phyloP scores from a whole-genome alignment of 805 yeast genomes.

The Nakazawaea peltata region DNA sequence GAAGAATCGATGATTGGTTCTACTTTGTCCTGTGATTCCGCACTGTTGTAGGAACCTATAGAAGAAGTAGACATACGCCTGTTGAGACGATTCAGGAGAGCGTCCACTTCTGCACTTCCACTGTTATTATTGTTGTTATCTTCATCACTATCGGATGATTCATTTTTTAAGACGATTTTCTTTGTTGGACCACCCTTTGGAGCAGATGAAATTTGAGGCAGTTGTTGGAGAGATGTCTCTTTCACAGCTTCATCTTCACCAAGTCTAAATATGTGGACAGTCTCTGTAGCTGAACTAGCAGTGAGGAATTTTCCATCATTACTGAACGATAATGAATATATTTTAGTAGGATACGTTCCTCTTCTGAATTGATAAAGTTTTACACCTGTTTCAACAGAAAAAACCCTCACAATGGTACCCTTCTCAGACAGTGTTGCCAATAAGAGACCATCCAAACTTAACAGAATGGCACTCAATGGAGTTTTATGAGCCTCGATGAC shows the following conservation, averaged over 20 bases:
- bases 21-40: slow-evolving; percentile 18
- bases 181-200: slow-evolving; percentile 7
- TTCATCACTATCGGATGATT: slow-evolving; percentile 13
- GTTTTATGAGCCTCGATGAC: slow-evolving; percentile 88
- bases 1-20: slow-evolving; percentile 70
- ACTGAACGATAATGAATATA: slow-evolving; percentile 76
- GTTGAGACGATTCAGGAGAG: background rate
- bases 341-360: slow-evolving; percentile 84
- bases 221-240: slow-evolving; percentile 17
- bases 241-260: slow-evolving; percentile 37
- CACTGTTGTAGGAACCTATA: slow-evolving; percentile 19
- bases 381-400: slow-evolving; percentile 64
- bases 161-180: slow-evolving; percentile 4
- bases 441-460: slow-evolving; percentile 71
- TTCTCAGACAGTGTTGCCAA: slow-evolving; percentile 89
- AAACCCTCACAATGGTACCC: slow-evolving; percentile 86
- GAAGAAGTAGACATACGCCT: slow-evolving; percentile 14
- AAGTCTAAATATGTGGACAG: slow-evolving; percentile 85
- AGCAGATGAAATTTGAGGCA: slow-evolving; percentile 15
- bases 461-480: slow-evolving; percentile 59
- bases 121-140: slow-evolving; percentile 12
- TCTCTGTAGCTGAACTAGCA: slow-evolving; percentile 85
- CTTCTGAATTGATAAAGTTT: slow-evolving; percentile 74
- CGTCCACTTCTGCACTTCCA: background rate
- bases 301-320: slow-evolving; percentile 65